Conservation (phyloP, 2,329 filamentous ascomycete genomes). For the Elsinoe fawcettii region DNA sequence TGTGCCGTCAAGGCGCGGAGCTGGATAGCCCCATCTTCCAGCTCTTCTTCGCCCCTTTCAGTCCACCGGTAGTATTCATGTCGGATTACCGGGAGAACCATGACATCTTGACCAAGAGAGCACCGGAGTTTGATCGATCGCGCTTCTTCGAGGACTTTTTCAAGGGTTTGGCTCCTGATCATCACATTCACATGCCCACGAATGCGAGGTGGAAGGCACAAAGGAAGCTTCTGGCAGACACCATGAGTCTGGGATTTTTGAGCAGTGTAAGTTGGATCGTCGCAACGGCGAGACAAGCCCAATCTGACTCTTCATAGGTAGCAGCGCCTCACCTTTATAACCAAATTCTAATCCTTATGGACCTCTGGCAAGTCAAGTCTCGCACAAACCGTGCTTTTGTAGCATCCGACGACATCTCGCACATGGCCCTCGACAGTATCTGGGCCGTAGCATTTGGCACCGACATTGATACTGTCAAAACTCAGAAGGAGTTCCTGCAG, state of each 20-base stretch:
- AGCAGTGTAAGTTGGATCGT: constrained; percentile 15
- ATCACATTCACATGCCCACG: constrained; percentile 23
- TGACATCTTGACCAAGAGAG: constrained; percentile 39
- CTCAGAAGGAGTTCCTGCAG: constrained; percentile 18
- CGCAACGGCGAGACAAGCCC: neutral
- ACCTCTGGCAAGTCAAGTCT: constrained; percentile 28
- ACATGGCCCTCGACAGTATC: constrained; percentile 34
- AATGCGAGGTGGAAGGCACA: constrained; percentile 22
- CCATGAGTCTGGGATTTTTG: constrained; percentile 26
- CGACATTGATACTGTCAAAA: constrained; percentile 25
- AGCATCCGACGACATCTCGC: constrained; percentile 30
- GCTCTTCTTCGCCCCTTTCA: constrained; percentile 40
- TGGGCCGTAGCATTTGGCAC: constrained; percentile 34
- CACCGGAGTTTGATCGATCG: constrained; percentile 40
- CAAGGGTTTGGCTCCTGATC: constrained; percentile 19
- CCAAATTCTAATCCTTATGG: constrained; percentile 22
- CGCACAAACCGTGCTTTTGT: constrained; percentile 29
- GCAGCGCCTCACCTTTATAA: constrained; percentile 25
- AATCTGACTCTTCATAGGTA: constrained; percentile 16
- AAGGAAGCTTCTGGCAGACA: constrained; percentile 24
- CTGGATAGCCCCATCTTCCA: constrained; percentile 40
- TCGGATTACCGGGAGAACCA: constrained; percentile 38
- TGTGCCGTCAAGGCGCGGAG: constrained; percentile 17
- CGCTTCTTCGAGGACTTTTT: constrained; percentile 28
- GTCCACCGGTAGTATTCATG: constrained; percentile 38